These are phyloP conservation scores for Microbotryum saponariae DNA, from an alignment of 1,284 basidiomycete species.

Conservation along the genomic window DNA sequence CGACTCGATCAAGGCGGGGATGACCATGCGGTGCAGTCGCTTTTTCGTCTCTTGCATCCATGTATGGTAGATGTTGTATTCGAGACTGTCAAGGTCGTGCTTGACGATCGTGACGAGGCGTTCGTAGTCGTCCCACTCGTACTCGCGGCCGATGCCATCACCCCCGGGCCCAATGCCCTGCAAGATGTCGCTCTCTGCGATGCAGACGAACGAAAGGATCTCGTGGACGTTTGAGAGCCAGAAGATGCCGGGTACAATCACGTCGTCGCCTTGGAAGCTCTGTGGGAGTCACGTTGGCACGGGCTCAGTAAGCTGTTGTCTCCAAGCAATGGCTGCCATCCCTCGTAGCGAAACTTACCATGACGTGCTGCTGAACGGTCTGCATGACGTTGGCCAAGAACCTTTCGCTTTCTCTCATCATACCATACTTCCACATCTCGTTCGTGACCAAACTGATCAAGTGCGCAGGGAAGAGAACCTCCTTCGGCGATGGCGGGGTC, in stretches of 20 bases:
- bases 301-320: neutral
- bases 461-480: constrained; percentile 99
- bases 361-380: constrained; percentile 91
- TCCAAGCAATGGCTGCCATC: too few species aligned
- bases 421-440: constrained; percentile 99
- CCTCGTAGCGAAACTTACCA: constrained; percentile 55
- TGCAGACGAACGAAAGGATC: constrained; percentile 96
- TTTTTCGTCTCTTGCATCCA: constrained; percentile 99
- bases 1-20: constrained; percentile 94
- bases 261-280: constrained; percentile 81
- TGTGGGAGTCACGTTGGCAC: constrained; percentile 23
- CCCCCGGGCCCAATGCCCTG: constrained; percentile 91
- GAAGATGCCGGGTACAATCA: constrained; percentile 92
- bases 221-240: constrained; percentile 99
- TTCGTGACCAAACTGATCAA: constrained; percentile 95
- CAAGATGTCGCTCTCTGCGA: constrained; percentile 95
- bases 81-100: constrained; percentile 94
- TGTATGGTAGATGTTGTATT: constrained; percentile 99
- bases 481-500: constrained; percentile 88
- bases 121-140: constrained; percentile 97
- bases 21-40: constrained; percentile 93
- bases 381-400: constrained; percentile 99
- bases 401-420: constrained; percentile 92
- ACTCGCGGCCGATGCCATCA: constrained; percentile 80
- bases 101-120: constrained; percentile 94